These are phyloP conservation scores for Phytophthora hybrid DNA, from an alignment of 352 stramenopile genomes.

Conservation along the genomic window DNA sequence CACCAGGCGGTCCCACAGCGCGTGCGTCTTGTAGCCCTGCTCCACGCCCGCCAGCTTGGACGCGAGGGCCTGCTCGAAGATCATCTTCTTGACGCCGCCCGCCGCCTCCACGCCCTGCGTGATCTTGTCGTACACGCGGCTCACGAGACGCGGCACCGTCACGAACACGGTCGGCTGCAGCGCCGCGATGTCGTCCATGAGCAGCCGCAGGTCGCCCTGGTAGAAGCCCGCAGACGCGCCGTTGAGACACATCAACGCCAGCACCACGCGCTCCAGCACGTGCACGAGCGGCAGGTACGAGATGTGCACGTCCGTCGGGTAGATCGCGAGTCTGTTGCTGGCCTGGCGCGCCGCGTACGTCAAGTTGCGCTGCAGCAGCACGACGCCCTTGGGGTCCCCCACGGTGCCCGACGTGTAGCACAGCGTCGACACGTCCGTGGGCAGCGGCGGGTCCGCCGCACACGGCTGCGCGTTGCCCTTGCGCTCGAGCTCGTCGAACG, in stretches of 20 bases:
- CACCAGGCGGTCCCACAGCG: constrained; percentile 93
- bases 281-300: constrained; percentile 96
- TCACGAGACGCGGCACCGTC: constrained; percentile 94
- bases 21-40: constrained; percentile 47
- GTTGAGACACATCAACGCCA: constrained; percentile 78
- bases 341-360: constrained; percentile 25
- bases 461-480: constrained; percentile 33
- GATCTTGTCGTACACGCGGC: constrained; percentile 97
- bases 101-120: constrained; percentile 53
- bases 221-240: constrained; percentile 76
- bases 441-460: constrained; percentile 42
- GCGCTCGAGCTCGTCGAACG: constrained; percentile 40
- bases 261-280: constrained; percentile 95
- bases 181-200: constrained; percentile 93
- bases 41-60: constrained; percentile 50
- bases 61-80: constrained; percentile 54
- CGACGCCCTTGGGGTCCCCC: constrained; percentile 94
- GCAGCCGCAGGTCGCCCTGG: constrained; percentile 84
- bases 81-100: constrained; percentile 47
- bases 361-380: constrained; percentile 89
- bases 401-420: constrained; percentile 95
- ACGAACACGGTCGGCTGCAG: constrained; percentile 93
- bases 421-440: constrained; percentile 90
- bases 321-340: constrained; percentile 35
- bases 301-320: constrained; percentile 86